A percentile compares a stretch with the other conserved stretches of the same genome.
Evolutionary conservation across 495 filamentous ascomycete species (phyloP).

Genomic region (Neurospora sp.): DNA sequence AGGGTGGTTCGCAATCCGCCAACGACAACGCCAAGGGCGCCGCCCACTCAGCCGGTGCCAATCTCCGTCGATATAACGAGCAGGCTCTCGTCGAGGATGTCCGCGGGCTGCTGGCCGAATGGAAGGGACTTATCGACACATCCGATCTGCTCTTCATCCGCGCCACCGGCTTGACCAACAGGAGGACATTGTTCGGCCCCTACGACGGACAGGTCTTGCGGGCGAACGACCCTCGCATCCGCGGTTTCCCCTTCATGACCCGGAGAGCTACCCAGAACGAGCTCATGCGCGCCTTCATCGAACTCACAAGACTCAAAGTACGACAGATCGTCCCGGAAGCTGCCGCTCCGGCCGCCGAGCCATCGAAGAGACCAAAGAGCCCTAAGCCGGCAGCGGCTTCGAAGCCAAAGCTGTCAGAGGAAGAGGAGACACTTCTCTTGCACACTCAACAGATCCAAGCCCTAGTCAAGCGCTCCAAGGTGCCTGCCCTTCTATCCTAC

Average conservation of each 20-base stretch:
- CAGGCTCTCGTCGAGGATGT: constrained; percentile 76
- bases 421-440: constrained; percentile 67
- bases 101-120: constrained; percentile 63
- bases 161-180: constrained; percentile 76
- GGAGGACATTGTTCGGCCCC: constrained; percentile 76
- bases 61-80: constrained; percentile 87
- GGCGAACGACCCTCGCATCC: constrained; percentile 71
- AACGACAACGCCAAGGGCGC: constrained; percentile 85
- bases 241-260: constrained; percentile 90
- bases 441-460: constrained; percentile 84
- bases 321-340: constrained; percentile 52
- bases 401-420: constrained; percentile 54
- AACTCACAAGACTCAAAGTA: constrained; percentile 82
- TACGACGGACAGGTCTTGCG: constrained; percentile 81
- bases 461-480: constrained; percentile 80
- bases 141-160: constrained; percentile 79
- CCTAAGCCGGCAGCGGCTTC: constrained; percentile 3
- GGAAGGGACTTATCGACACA: constrained; percentile 73
- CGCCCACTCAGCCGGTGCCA: constrained; percentile 88
- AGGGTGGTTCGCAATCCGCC: constrained; percentile 88
- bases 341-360: constrained; percentile 35
- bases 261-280: constrained; percentile 89
- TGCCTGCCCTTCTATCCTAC: constrained; percentile 79
- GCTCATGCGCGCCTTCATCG: constrained; percentile 85
- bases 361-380: constrained; percentile 17